phyloP scores from a whole-genome alignment of 1,139 yeast species.

The Blastobotrys illinoisensis region DNA sequence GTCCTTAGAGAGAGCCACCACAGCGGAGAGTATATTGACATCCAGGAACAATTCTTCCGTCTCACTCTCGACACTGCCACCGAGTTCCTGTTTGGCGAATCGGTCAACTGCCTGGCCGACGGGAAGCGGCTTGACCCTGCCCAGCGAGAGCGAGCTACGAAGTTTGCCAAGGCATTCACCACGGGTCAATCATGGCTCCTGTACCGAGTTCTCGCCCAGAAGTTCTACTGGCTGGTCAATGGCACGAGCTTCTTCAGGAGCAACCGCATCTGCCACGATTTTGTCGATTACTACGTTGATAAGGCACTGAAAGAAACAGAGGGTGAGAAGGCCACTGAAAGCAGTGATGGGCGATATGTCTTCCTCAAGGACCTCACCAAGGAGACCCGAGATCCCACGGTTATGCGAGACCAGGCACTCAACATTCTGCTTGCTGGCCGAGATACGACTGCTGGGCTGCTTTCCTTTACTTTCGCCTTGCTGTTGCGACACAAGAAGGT shows the following conservation, averaged over 20 bases:
- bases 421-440: constrained; percentile 49
- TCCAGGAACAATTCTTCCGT: constrained; percentile 45
- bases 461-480: constrained; percentile 43
- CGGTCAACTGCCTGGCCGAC: constrained; percentile 37
- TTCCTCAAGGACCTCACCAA: constrained; percentile 43
- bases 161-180: constrained; percentile 45
- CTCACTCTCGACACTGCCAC: constrained; percentile 53
- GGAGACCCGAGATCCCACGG: constrained; percentile 44
- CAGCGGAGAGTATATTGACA: constrained; percentile 43
- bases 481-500: constrained; percentile 44
- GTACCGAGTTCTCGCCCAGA: constrained; percentile 37
- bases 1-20: constrained; percentile 10
- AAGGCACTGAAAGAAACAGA: constrained; percentile 21
- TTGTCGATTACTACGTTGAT: constrained; percentile 30
- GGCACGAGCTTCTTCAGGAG: constrained; percentile 32
- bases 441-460: constrained; percentile 48
- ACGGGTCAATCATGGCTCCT: constrained; percentile 38
- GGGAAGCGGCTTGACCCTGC: constrained; percentile 10
- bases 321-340: constrained; percentile 5
- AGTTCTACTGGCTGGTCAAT: constrained; percentile 36
- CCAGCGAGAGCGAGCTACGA: constrained; percentile 18
- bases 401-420: constrained; percentile 46
- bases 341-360: constrained; percentile 15
- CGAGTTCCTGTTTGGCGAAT: constrained; percentile 52
- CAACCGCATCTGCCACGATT: constrained; percentile 24